Percentiles rank a stretch among this genome's conserved stretches.
phyloP scores from a whole-genome alignment of 1,139 yeast genomes.

The Zygosaccharomyces sapae region DNA sequence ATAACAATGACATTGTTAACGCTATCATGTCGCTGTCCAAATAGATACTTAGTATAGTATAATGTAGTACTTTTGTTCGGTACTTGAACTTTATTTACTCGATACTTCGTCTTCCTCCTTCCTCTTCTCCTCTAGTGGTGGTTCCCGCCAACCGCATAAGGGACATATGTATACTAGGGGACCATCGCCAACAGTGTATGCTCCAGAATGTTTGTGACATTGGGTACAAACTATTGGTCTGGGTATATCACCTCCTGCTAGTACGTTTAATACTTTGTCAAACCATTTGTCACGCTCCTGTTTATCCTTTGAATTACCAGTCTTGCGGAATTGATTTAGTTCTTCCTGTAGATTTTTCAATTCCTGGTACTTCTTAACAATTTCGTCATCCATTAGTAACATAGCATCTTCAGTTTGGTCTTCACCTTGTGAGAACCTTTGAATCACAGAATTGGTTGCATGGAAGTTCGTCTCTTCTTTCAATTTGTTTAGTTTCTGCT shows the following conservation, averaged over 20 bases:
- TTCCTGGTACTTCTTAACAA: constrained; percentile 43
- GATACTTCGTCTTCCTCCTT: neutral
- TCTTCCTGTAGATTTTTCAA: constrained; percentile 40
- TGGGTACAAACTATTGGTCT: constrained; percentile 27
- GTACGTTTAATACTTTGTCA: constrained; percentile 31
- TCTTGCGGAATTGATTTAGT: constrained; percentile 26
- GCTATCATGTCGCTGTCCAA: constrained; percentile 84
- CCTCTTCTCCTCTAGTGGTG: constrained; percentile 2
- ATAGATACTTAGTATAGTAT: constrained; percentile 1
- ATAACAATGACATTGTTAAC: constrained; percentile 92
- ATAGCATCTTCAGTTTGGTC: constrained; percentile 37
- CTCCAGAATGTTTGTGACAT: constrained; percentile 27
- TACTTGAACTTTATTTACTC: constrained; percentile 1
- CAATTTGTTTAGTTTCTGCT: constrained; percentile 63
- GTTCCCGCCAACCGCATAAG: constrained; percentile 49
- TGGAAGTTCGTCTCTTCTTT: constrained; percentile 76
- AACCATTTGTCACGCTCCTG: constrained; percentile 34
- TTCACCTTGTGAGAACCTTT: constrained; percentile 53
- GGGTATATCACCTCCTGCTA: constrained; percentile 32
- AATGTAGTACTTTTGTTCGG: neutral
- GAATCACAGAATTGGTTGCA: constrained; percentile 67
- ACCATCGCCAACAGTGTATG: constrained; percentile 41
- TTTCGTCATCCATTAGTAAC: constrained; percentile 38
- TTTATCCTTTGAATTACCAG: constrained; percentile 19
- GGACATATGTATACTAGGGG: constrained; percentile 67